Evolutionary conservation across 1,284 basidiomycete genomes (phyloP).

Genomic region (Cutaneotrichosporon cutaneum): DNA sequence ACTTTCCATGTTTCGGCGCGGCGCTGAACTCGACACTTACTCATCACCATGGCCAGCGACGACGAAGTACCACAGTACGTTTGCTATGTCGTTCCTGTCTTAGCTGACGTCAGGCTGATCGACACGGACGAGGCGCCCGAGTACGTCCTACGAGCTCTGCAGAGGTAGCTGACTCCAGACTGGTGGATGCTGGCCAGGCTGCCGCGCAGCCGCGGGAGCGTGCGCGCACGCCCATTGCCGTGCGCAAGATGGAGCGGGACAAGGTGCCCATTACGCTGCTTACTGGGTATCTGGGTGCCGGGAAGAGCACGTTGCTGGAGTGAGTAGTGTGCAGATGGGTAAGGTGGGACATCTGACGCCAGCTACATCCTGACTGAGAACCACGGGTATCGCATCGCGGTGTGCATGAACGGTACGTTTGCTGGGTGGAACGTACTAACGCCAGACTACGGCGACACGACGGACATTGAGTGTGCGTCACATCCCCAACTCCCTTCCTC

Average conservation of each 20-base stretch:
- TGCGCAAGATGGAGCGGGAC: conserved; percentile 28
- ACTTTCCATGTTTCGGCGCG: not conserved
- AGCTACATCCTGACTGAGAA: conserved; percentile 84
- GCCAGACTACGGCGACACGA: conserved; percentile 54
- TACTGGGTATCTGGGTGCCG: conserved; percentile 81
- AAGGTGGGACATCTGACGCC: conserved; percentile 4
- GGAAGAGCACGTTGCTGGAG: conserved; percentile 80
- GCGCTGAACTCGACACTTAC: no score
- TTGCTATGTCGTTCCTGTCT: not conserved
- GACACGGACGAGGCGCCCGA: conserved; percentile 7
- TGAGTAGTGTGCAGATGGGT: conserved; percentile 23
- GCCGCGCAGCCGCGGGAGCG: not conserved
- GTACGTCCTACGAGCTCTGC: not conserved
- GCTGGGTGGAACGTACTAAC: no score
- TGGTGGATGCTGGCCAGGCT: conserved; percentile 6
- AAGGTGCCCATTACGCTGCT: conserved; percentile 83
- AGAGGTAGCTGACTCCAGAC: not conserved
- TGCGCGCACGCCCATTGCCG: not conserved
- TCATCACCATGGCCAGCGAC: conserved; percentile 15
- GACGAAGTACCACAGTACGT: conserved; percentile 23
- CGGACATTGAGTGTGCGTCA: conserved; percentile 53
- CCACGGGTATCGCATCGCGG: conserved; percentile 90
- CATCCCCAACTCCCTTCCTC: not conserved
- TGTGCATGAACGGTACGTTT: conserved; percentile 82
- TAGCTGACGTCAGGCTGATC: conserved; percentile 15